A percentile compares a stretch with the other conserved stretches of the same genome.
Evolutionary conservation across 805 yeast genomes (phyloP).

Genomic region (Nematodospora valgi): DNA sequence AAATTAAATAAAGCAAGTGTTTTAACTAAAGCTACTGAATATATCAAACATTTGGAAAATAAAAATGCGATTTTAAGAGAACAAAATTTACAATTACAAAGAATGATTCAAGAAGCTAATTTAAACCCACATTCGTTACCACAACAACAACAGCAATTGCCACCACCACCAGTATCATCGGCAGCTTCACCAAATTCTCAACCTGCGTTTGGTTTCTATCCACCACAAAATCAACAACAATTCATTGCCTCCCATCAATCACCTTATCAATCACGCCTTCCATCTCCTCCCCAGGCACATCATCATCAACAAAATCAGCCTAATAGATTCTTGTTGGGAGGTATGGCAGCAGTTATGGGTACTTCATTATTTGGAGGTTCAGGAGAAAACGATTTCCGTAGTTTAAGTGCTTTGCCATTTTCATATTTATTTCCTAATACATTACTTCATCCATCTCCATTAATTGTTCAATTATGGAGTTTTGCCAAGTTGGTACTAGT

Average conservation of each 20-base stretch:
- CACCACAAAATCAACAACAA: slow-evolving; percentile 12
- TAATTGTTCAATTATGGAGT: slow-evolving; percentile 20
- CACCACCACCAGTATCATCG: too few species aligned
- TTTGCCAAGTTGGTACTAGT: slow-evolving; percentile 22
- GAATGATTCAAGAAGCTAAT: slow-evolving; percentile 34
- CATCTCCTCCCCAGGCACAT: slow-evolving; percentile 5
- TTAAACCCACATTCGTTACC: slow-evolving; percentile 10
- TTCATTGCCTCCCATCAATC: slow-evolving; percentile 7
- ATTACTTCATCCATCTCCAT: slow-evolving; percentile 18
- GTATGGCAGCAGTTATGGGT: slow-evolving; percentile 63
- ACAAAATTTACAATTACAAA: slow-evolving; percentile 44
- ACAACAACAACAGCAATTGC: slow-evolving; percentile 14
- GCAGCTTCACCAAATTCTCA: slow-evolving; percentile 14
- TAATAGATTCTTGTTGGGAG: slow-evolving; percentile 56
- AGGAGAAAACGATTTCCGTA: slow-evolving; percentile 37
- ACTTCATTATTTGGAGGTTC: slow-evolving; percentile 55
- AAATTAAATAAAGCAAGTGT: slow-evolving; percentile 78
- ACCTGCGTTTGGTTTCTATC: slow-evolving; percentile 16
- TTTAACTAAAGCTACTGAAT: slow-evolving; percentile 71
- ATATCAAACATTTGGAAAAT: slow-evolving; percentile 66
- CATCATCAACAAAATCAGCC: slow-evolving; percentile 13
- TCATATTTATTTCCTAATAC: slow-evolving; percentile 17
- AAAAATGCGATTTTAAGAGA: slow-evolving; percentile 49
- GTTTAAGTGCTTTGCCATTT: slow-evolving; percentile 47
- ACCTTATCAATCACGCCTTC: not conserved